Evolutionary conservation across 306 rosid species (phyloP).

Genomic region (Cicer pinnatifidum): DNA sequence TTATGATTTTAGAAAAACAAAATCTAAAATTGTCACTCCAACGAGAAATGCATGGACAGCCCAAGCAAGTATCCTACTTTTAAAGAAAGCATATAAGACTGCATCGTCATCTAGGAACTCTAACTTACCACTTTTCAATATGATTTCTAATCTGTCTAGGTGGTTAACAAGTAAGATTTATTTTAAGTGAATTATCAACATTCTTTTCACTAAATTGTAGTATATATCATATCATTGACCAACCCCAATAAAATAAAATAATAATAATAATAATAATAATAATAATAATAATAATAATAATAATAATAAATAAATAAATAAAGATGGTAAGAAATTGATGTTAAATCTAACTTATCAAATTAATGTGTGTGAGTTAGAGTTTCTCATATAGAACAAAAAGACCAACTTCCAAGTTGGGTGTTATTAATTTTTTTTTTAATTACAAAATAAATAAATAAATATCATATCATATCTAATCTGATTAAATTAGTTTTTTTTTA

Average conservation of each 20-base stretch:
- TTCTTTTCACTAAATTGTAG: slow-evolving; percentile 10
- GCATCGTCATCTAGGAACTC: slow-evolving; percentile 8
- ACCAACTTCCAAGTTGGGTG: slow-evolving; percentile 27
- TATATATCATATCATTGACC: slow-evolving; percentile 10
- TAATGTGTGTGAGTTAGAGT: slow-evolving; percentile 45
- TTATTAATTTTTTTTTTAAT: background rate
- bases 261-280: background rate
- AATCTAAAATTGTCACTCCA: background rate
- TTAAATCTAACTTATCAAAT: slow-evolving; percentile 43
- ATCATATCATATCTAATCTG: background rate
- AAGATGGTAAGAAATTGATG: slow-evolving; percentile 21
- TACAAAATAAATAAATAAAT: background rate
- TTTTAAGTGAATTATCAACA: slow-evolving; percentile 26
- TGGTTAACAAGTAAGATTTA: slow-evolving; percentile 17
- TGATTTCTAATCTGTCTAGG: slow-evolving; percentile 28
- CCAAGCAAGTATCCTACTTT: slow-evolving; percentile 17
- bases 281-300: background rate
- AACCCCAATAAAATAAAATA: background rate
- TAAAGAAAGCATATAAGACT: slow-evolving; percentile 1
- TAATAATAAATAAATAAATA: background rate
- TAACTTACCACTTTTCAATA: slow-evolving; percentile 12
- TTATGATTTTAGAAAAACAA: too few species aligned
- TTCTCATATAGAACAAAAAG: slow-evolving; percentile 33
- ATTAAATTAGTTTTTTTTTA: too few species aligned
- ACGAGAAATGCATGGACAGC: background rate